A percentile compares a stretch with the other conserved stretches of the same genome.
phyloP scores from a whole-genome alignment of 2,329 filamentous ascomycete species.

The Colletotrichum costaricense region DNA sequence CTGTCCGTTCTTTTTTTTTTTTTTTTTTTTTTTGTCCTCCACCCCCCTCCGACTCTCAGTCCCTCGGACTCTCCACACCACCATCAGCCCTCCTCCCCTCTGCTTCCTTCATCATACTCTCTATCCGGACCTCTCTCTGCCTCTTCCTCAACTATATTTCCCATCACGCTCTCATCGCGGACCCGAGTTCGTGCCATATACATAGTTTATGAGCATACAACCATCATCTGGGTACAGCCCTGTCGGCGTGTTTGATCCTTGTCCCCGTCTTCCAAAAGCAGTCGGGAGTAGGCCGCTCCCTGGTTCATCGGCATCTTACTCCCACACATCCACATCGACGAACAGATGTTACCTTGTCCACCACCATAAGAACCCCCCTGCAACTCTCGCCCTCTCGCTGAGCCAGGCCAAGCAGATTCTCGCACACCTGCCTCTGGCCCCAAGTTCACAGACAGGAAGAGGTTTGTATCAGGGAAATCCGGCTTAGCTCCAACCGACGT shows the following conservation, averaged over 20 bases:
- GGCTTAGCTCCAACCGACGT: conserved; percentile 63
- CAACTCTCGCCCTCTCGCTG: conserved; percentile 35
- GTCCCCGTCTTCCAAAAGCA: conserved; percentile 45
- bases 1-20: neutral
- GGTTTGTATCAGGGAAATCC: conserved; percentile 60
- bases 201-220: conserved; percentile 30
- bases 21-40: neutral
- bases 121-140: conserved; percentile 24
- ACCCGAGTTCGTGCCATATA: conserved; percentile 34
- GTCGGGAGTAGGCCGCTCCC: conserved; percentile 41
- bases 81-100: conserved; percentile 25
- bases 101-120: conserved; percentile 13
- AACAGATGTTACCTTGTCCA: conserved; percentile 52
- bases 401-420: conserved; percentile 35
- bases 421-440: conserved; percentile 39
- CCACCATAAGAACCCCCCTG: conserved; percentile 30
- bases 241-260: conserved; percentile 43
- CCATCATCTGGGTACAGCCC: conserved; percentile 39
- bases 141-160: conserved; percentile 27
- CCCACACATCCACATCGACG: conserved; percentile 52
- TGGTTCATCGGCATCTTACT: conserved; percentile 46
- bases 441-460: conserved; percentile 47
- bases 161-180: conserved; percentile 9
- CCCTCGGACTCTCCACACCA: conserved; percentile 35
- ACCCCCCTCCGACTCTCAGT: conserved; percentile 25